Base-by-base conservation (phyloP, 73 alveolate species). In the Blepharisma stoltei region DNA sequence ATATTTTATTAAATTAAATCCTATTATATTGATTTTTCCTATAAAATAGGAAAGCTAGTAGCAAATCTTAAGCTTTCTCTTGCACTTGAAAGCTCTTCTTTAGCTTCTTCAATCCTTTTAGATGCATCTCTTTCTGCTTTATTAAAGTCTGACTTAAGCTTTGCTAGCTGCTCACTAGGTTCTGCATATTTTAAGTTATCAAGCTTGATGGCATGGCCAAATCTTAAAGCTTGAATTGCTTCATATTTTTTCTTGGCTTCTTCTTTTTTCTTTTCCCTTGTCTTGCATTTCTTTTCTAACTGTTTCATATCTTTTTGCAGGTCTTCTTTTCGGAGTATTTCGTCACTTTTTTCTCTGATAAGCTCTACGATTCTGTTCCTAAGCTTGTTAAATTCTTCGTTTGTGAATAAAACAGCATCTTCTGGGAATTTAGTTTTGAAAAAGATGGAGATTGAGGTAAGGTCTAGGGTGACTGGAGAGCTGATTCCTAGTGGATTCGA, bases 231-330 rank as follows among this genome's bases (percentile, higher is more conserved):
- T 73, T 90, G 95, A 8, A 92, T 78, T 23, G 85, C 86, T 48
- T 92, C 95, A 47, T 90, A 86, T 67, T 92, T 95, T 21, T 86
- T 91, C 2, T 89, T 77, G 77, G 83, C 94, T 50, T 94, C 96
- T 67, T 89, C 89, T 76, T 91, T 92, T 20, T 89, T 93, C 96
- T 89, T 93, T 78, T 93, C 90, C 71, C 87, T 84, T 70, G 88
- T 95, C 47, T 85, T 86, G 78, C 86, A 88, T 65, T 93, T 79
- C 82, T 93, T 94, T 46, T 93, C 91, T 68, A 90, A 86, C 54
- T 80, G 85, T 43, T 77, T 83, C 82, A 84, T 86, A 86, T 86
- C 90, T 47, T 81, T 78, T 68, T 85, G 84, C 73, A 67, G 78
- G 55, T 93, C 96, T 38, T 85, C 87, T 73, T 84, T 83, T 37